phyloP scores from a whole-genome alignment of 1,284 basidiomycete genomes.

The Malassezia yamatoensis region DNA sequence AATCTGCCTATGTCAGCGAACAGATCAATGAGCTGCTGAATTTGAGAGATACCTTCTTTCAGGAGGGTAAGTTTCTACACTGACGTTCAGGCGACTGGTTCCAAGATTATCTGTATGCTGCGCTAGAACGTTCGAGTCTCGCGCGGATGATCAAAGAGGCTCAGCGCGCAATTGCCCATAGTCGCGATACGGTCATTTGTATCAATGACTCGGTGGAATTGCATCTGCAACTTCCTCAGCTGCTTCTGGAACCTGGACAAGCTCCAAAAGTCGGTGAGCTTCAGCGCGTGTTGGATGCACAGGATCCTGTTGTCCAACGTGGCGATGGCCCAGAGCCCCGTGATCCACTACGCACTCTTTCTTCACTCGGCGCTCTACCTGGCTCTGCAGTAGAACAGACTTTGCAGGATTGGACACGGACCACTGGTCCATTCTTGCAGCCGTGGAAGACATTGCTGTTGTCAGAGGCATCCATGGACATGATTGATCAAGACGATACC shows the following conservation, averaged over 20 bases:
- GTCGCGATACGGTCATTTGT: slow-evolving; percentile 29
- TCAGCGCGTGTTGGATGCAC: slow-evolving; percentile 34
- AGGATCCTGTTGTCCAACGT: slow-evolving; percentile 31
- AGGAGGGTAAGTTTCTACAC: slow-evolving; percentile 25
- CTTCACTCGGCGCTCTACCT: slow-evolving; percentile 9
- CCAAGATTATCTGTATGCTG: slow-evolving; percentile 15
- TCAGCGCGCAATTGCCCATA: slow-evolving; percentile 30
- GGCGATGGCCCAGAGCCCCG: slow-evolving; percentile 22
- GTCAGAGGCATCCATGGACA: slow-evolving; percentile 49
- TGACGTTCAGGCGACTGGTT: slow-evolving; percentile 14
- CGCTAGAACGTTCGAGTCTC: slow-evolving; percentile 31
- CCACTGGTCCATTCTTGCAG: slow-evolving; percentile 58
- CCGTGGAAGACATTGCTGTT: slow-evolving; percentile 86
- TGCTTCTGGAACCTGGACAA: slow-evolving; percentile 28
- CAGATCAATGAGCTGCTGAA: slow-evolving; percentile 29
- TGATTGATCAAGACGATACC: not conserved
- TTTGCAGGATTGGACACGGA: slow-evolving; percentile 36
- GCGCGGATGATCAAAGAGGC: slow-evolving; percentile 29
- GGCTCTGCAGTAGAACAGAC: slow-evolving; percentile 17
- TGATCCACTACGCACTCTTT: not conserved
- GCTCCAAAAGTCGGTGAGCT: slow-evolving; percentile 28
- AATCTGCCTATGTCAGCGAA: slow-evolving; percentile 26
- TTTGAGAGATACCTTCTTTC: slow-evolving; percentile 33
- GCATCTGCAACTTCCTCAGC: slow-evolving; percentile 40
- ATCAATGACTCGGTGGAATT: slow-evolving; percentile 38